A percentile compares a stretch with the other conserved stretches of the same genome.
phyloP scores from a whole-genome alignment of 176 grass and related monocot genomes.

The Phyllostachys edulis region DNA sequence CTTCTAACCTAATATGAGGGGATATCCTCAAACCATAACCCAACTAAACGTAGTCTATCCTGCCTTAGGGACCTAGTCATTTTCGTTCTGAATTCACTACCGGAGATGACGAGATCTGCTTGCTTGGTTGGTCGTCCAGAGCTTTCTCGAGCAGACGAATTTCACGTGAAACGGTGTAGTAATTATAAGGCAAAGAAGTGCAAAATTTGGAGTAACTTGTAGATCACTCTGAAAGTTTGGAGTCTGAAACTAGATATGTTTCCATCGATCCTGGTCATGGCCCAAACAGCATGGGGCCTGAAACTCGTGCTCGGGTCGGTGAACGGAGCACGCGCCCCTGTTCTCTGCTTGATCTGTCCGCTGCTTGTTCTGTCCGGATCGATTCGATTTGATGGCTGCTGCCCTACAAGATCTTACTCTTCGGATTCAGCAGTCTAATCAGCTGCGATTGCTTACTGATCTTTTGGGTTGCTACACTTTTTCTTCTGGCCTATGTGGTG shows the following conservation, averaged over 20 bases:
- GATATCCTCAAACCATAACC: too few relatives aligned
- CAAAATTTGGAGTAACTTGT: not conserved
- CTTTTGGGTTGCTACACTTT: not conserved
- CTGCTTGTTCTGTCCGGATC: not conserved
- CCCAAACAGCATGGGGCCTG: not conserved
- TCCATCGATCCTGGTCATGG: not conserved
- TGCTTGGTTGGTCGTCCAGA: not conserved
- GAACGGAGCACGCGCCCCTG: not conserved
- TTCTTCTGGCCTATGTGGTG: not conserved
- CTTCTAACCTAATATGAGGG: too few relatives aligned
- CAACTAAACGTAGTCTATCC: too few relatives aligned
- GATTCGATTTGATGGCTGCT: not conserved
- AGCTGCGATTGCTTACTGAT: not conserved
- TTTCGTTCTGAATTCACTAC: too few relatives aligned
- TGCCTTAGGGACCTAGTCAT: too few relatives aligned
- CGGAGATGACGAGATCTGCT: not conserved
- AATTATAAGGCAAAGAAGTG: not conserved
- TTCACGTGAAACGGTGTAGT: not conserved
- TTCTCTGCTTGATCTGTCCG: not conserved
- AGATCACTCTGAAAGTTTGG: not conserved
- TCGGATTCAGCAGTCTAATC: not conserved
- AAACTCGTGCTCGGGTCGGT: not conserved
- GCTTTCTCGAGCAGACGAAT: not conserved
- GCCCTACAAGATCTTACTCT: not conserved
- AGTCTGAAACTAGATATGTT: not conserved